Evolutionary conservation across 768 basidiomycete genomes (phyloP).

Genomic region (Russula griseocarnosa): DNA sequence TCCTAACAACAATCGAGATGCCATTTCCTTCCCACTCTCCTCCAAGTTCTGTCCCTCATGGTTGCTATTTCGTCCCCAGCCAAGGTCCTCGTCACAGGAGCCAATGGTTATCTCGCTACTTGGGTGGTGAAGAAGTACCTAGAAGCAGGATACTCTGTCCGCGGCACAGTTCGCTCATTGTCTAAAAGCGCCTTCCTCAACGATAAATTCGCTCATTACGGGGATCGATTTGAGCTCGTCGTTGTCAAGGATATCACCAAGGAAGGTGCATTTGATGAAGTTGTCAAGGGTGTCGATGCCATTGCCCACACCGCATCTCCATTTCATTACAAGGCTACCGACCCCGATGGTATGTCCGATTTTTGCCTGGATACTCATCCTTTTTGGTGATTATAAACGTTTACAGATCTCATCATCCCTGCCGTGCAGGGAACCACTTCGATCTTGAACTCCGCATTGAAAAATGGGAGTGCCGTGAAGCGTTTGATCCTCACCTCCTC

Average conservation of each 20-base stretch:
- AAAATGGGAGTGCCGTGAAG: conserved; percentile 52
- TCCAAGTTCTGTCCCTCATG: conserved; percentile 32
- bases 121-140: conserved; percentile 58
- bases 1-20: no score
- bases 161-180: conserved; percentile 61
- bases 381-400: not conserved
- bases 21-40: not conserved
- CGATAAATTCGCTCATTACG: conserved; percentile 50
- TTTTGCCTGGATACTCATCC: not conserved
- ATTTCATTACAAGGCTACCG: conserved; percentile 43
- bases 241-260: conserved; percentile 66
- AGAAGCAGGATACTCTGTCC: conserved; percentile 57
- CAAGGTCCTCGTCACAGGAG: conserved; percentile 53
- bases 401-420: conserved; percentile 61
- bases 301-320: conserved; percentile 70
- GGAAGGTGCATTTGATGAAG: conserved; percentile 70
- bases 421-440: conserved; percentile 68
- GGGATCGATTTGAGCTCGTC: conserved; percentile 56
- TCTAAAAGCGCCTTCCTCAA: conserved; percentile 58
- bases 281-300: conserved; percentile 69
- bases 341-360: conserved; percentile 35
- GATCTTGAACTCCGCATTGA: conserved; percentile 55
- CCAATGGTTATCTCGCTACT: conserved; percentile 56
- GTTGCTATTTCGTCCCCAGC: conserved; percentile 35
- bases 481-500: conserved; percentile 64